Conservation (phyloP, 2,329 filamentous ascomycete species). For the Blumeria graminis region DNA sequence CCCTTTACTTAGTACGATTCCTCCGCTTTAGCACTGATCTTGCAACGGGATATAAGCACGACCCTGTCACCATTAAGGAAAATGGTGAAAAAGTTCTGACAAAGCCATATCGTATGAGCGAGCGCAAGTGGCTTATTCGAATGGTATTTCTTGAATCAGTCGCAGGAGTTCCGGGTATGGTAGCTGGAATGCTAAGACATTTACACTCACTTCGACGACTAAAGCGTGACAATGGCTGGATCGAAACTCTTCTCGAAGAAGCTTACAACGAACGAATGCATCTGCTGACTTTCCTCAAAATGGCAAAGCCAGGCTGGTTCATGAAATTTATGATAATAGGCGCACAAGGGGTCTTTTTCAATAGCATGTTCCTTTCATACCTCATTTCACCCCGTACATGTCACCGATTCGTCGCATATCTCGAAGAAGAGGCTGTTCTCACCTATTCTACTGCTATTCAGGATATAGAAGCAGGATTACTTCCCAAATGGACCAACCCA, state of each 20-base stretch:
- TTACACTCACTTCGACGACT: conserved; percentile 61
- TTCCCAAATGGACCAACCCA: conserved; percentile 53
- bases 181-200: conserved; percentile 82
- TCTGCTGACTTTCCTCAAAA: conserved; percentile 75
- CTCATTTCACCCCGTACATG: conserved; percentile 67
- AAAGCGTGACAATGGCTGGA: conserved; percentile 90
- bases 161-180: conserved; percentile 90
- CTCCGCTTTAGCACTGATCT: conserved; percentile 62
- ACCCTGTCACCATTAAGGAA: conserved; percentile 22
- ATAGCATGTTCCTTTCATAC: conserved; percentile 73
- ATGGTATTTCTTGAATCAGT: conserved; percentile 91
- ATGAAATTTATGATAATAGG: conserved; percentile 83
- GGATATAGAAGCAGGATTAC: conserved; percentile 63
- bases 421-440: conserved; percentile 90
- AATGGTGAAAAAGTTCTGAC: conserved; percentile 23
- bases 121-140: conserved; percentile 70
- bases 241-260: conserved; percentile 76
- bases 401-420: conserved; percentile 87
- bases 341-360: conserved; percentile 93
- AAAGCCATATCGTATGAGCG: conserved; percentile 46
- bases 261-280: conserved; percentile 91
- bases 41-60: conserved; percentile 58
- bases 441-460: conserved; percentile 79
- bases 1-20: conserved; percentile 51
- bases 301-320: conserved; percentile 56